These are phyloP conservation scores for Tolypocladium paradoxum DNA, from an alignment of 2,329 filamentous ascomycete species.

Conservation along the genomic window DNA sequence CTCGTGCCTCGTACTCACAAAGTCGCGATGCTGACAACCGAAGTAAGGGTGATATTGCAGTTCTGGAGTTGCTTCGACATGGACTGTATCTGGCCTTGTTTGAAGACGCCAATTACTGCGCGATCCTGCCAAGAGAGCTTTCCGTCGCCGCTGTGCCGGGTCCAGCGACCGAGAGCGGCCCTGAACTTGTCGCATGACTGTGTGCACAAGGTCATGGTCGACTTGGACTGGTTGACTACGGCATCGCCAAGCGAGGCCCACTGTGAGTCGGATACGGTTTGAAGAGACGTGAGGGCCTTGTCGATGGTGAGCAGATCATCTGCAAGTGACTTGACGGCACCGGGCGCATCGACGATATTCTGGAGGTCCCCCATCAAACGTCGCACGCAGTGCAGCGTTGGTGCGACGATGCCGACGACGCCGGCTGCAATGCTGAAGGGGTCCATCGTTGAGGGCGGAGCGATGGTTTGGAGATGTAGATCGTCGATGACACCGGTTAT, in stretches of 20 bases:
- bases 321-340: not conserved
- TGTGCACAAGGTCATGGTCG: not conserved
- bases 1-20: not conserved
- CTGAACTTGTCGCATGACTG: not conserved
- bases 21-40: not conserved
- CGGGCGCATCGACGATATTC: too few relatives aligned
- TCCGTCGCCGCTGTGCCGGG: not conserved
- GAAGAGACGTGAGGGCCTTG: not conserved
- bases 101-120: not conserved
- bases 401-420: not conserved
- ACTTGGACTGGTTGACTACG: not conserved
- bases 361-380: too few relatives aligned
- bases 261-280: not conserved
- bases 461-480: too few relatives aligned
- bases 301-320: not conserved
- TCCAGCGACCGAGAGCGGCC: not conserved
- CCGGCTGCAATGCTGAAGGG: not conserved
- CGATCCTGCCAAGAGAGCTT: not conserved
- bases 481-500: too few relatives aligned
- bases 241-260: not conserved
- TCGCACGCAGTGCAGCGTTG: not conserved
- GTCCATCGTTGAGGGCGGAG: too few relatives aligned
- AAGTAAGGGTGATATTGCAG: not conserved
- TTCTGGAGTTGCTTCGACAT: not conserved
- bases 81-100: not conserved